These are phyloP conservation scores for Fusarium xylarioides DNA, from an alignment of 2,329 filamentous ascomycete species.

Conservation along the genomic window DNA sequence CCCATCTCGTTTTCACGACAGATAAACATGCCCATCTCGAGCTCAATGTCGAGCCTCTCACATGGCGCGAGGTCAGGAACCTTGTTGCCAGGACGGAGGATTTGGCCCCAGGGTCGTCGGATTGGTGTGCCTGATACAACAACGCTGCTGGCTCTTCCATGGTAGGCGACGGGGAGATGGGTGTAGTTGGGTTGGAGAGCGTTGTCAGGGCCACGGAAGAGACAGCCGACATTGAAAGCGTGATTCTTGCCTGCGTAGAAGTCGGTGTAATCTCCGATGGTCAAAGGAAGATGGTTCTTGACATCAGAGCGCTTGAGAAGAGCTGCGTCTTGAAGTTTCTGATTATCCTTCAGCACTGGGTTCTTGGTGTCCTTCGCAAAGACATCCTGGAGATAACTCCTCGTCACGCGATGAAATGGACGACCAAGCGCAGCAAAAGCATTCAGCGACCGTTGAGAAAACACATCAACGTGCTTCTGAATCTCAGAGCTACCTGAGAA, in stretches of 20 bases:
- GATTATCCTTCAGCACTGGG: slow-evolving; percentile 50
- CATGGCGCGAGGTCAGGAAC: slow-evolving; percentile 67
- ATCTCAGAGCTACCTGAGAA: slow-evolving; percentile 47
- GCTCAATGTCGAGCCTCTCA: slow-evolving; percentile 75
- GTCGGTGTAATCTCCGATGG: slow-evolving; percentile 85
- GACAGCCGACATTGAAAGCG: slow-evolving; percentile 73
- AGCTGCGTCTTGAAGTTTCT: slow-evolving; percentile 42
- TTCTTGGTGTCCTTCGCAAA: slow-evolving; percentile 62
- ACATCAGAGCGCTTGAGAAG: slow-evolving; percentile 54
- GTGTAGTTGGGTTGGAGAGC: slow-evolving; percentile 84
- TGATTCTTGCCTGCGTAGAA: slow-evolving; percentile 86
- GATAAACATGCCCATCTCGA: slow-evolving; percentile 81
- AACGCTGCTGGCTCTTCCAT: slow-evolving; percentile 79
- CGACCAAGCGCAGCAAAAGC: slow-evolving; percentile 65
- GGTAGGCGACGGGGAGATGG: slow-evolving; percentile 82
- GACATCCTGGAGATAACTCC: slow-evolving; percentile 72
- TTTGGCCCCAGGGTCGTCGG: slow-evolving; percentile 77
- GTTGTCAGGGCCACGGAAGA: slow-evolving; percentile 78
- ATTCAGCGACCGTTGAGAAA: slow-evolving; percentile 45
- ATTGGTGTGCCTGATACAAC: slow-evolving; percentile 79
- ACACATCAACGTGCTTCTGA: slow-evolving; percentile 39
- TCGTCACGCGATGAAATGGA: slow-evolving; percentile 73
- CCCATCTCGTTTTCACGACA: slow-evolving; percentile 73
- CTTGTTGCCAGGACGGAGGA: slow-evolving; percentile 59
- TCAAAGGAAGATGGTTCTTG: slow-evolving; percentile 76